Percentiles rank a stretch among this genome's conserved stretches.
phyloP scores from a whole-genome alignment of 345 rosid genomes.

The Stellera chamaejasme region DNA sequence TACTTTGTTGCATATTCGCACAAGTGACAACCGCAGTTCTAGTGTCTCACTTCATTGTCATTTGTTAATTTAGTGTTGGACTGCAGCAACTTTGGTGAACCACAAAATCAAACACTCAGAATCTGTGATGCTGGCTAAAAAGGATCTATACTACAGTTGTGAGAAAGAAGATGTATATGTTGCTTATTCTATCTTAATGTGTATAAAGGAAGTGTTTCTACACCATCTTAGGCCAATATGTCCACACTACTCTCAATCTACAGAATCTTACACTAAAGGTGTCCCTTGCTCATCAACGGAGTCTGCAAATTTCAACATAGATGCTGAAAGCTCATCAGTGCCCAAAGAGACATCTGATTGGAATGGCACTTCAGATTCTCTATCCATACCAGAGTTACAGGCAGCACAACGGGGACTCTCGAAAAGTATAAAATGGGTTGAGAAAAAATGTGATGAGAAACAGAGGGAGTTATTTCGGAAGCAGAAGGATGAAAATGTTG shows the following conservation, averaged over 20 bases:
- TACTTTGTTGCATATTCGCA: not conserved
- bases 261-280: conserved; percentile 18
- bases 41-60: not conserved
- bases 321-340: conserved; percentile 16
- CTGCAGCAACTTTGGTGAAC: conserved; percentile 61
- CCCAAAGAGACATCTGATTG: conserved; percentile 26
- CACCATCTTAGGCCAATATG: conserved; percentile 17
- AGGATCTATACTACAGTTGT: conserved; percentile 55
- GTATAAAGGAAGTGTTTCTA: conserved; percentile 55
- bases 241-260: conserved; percentile 18
- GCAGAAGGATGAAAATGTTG: conserved; percentile 36
- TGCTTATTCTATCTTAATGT: conserved; percentile 42
- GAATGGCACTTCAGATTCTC: conserved; percentile 19
- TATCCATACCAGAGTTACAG: conserved; percentile 6
- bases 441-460: conserved; percentile 41
- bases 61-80: conserved; percentile 65
- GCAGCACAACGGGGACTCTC: conserved; percentile 37
- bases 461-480: conserved; percentile 29
- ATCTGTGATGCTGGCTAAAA: conserved; percentile 64
- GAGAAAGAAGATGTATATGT: conserved; percentile 51
- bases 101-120: conserved; percentile 49
- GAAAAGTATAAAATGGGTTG: conserved; percentile 35
- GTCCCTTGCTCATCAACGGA: conserved; percentile 1
- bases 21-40: conserved; percentile 3
- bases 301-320: conserved; percentile 16